Conservation (phyloP, 768 basidiomycete genomes). For the Coprinopsis cinerea region DNA sequence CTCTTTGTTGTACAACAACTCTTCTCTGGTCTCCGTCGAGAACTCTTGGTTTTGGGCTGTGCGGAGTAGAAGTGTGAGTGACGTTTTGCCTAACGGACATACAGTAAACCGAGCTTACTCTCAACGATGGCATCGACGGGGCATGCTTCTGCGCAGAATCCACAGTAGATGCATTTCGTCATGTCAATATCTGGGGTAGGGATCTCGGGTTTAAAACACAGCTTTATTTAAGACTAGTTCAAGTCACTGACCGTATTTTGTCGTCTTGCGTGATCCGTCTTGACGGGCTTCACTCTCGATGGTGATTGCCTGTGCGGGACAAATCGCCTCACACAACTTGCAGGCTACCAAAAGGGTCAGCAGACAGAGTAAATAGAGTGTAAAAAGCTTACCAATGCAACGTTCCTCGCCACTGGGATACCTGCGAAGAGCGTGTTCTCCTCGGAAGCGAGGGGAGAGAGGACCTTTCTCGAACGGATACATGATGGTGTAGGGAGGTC, state of each 20-base stretch:
- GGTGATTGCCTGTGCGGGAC: slow-evolving; percentile 98
- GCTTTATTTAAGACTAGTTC: slow-evolving; percentile 3
- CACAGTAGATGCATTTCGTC: slow-evolving; percentile 99
- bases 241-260: slow-evolving; percentile 76
- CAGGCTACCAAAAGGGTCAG: slow-evolving; percentile 55
- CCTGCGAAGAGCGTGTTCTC: slow-evolving; percentile 93
- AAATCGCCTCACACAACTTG: slow-evolving; percentile 98
- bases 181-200: slow-evolving; percentile 85
- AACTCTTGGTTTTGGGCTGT: slow-evolving; percentile 96
- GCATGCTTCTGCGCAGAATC: slow-evolving; percentile 99
- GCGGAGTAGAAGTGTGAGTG: slow-evolving; percentile 9
- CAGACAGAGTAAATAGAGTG: slow-evolving; percentile 5
- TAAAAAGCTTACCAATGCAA: slow-evolving; percentile 77
- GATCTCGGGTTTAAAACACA: slow-evolving; percentile 5
- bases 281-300: slow-evolving; percentile 96
- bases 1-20: slow-evolving; percentile 98
- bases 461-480: slow-evolving; percentile 99
- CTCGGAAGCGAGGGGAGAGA: slow-evolving; percentile 94
- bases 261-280: slow-evolving; percentile 95
- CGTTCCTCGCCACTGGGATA: slow-evolving; percentile 98
- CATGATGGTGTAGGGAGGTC: slow-evolving; percentile 97
- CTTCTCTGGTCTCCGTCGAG: slow-evolving; percentile 96
- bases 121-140: slow-evolving; percentile 99
- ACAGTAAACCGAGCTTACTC: slow-evolving; percentile 49
- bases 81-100: slow-evolving; percentile 2